Conservation (phyloP, 176 grass and related monocot genomes). For the Eremochloa ophiuroides region DNA sequence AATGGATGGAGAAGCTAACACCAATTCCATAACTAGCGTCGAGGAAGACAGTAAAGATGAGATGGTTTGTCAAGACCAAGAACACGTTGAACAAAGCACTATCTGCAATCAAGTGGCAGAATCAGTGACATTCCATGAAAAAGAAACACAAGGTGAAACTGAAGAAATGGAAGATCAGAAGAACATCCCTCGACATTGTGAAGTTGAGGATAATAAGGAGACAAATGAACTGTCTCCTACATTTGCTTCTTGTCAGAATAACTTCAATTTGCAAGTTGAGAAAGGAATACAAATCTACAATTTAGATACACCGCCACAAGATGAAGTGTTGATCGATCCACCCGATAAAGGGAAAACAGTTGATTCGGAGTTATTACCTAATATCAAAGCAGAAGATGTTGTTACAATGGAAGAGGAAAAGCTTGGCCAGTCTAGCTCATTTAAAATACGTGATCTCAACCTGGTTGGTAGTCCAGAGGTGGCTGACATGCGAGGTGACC, state of each 20-base stretch:
- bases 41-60: constrained; percentile 33
- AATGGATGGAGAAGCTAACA: constrained; percentile 31
- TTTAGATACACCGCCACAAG: constrained; percentile 40
- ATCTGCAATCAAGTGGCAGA: constrained; percentile 38
- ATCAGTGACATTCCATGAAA: constrained; percentile 22
- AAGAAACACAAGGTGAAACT: constrained; percentile 29
- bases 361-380: constrained; percentile 32
- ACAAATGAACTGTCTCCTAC: constrained; percentile 20
- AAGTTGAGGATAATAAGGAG: constrained; percentile 44
- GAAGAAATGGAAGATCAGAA: constrained; percentile 29
- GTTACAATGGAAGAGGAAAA: constrained; percentile 54
- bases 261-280: constrained; percentile 26
- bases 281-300: constrained; percentile 42
- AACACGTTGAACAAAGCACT: constrained; percentile 21
- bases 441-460: constrained; percentile 92
- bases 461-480: constrained; percentile 68
- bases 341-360: constrained; percentile 48
- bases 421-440: constrained; percentile 48
- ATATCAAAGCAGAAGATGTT: constrained; percentile 25
- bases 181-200: constrained; percentile 24
- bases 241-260: constrained; percentile 30
- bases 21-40: constrained; percentile 17
- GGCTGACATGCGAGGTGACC: constrained; percentile 62
- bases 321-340: constrained; percentile 54
- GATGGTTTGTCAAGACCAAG: constrained; percentile 28